Evolutionary conservation across 331 rosid genomes (phyloP).

Genomic region (Quercus lobata): DNA sequence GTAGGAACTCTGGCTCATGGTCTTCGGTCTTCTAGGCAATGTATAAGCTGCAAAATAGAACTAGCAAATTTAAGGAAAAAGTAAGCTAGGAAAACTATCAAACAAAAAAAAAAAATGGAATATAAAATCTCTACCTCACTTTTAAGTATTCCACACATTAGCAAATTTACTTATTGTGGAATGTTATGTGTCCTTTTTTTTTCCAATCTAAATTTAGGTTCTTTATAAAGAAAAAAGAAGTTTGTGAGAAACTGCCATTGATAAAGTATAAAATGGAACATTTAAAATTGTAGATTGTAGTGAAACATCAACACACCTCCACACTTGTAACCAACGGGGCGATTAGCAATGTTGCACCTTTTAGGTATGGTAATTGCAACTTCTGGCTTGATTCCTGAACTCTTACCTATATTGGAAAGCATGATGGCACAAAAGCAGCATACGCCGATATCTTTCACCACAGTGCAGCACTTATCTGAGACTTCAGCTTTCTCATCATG

Average conservation of each 20-base stretch:
- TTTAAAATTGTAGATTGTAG: no score
- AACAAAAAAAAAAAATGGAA: background rate
- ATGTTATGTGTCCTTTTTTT: no score
- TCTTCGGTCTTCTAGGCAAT: slow-evolving; percentile 3
- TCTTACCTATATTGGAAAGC: slow-evolving; percentile 41
- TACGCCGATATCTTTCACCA: slow-evolving; percentile 38
- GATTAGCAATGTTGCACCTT: slow-evolving; percentile 40
- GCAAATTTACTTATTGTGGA: no score
- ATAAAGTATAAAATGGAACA: no score
- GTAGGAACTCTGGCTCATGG: background rate
- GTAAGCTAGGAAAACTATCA: no score
- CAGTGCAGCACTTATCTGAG: slow-evolving; percentile 46
- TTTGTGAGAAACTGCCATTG: no score
- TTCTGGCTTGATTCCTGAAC: slow-evolving; percentile 34
- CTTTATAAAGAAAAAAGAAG: no score
- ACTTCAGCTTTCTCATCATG: slow-evolving; percentile 26
- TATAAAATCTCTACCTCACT: no score
- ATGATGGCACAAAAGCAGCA: slow-evolving; percentile 46
- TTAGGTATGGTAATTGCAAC: slow-evolving; percentile 47
- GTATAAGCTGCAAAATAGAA: slow-evolving; percentile 14
- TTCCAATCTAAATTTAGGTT: no score
- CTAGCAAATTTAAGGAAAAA: background rate
- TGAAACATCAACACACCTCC: slow-evolving; percentile 29
- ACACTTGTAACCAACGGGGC: slow-evolving; percentile 44
- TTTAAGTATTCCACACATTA: no score